Evolutionary conservation across 2,329 filamentous ascomycete genomes (phyloP), one percentile per base, ranked within the genome.

Genomic region (Talaromyces sp.): DNA sequence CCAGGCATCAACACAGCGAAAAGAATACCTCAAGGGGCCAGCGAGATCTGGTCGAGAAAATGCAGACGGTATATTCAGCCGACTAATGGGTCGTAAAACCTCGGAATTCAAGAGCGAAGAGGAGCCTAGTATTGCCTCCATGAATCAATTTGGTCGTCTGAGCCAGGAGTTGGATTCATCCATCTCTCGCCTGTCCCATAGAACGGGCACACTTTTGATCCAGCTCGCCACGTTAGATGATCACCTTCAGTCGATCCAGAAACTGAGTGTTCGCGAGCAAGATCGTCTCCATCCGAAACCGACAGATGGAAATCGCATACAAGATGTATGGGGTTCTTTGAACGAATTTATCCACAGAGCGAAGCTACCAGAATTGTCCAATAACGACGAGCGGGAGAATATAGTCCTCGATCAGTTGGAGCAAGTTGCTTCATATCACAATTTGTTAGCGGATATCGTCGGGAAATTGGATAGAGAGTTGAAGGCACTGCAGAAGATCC

Each of bases 161-260:
- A 28, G 58, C 21, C 45, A 59, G 22, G 51, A 60, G 5, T 10
- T 61, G 7, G 57, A 58, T 31, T 25, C 35, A 25, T 25, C 36
- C 3, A 50, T 54, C 28, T 22, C 57, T 41, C 53, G 53, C 11
- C 25, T 61, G 2, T 9, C n/a, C 19, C 41, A 45, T 22, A 57
- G 51, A 45, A n/a, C 57, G 25, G 36, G 54, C 3, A 37, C 35
- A 9, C 35, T 61, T 2, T 19, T 59, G 9, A 13, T 39, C 1
- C 57, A 53, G 6, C 36, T 61, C 13, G 53, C 57, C 1, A 59
- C 48, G 19, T 39, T 61, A 21, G 60, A 61, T 33, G 60, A 61
- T 21, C 60, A 61, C 21, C 41, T 59, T 6, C 46, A 59, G 21
- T 61, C 53, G 15, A 59, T 61, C 17, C 40, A 54, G n/a, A 21